Base-by-base conservation (phyloP, 1,284 basidiomycete species). In the Heliocybe sulcata region DNA sequence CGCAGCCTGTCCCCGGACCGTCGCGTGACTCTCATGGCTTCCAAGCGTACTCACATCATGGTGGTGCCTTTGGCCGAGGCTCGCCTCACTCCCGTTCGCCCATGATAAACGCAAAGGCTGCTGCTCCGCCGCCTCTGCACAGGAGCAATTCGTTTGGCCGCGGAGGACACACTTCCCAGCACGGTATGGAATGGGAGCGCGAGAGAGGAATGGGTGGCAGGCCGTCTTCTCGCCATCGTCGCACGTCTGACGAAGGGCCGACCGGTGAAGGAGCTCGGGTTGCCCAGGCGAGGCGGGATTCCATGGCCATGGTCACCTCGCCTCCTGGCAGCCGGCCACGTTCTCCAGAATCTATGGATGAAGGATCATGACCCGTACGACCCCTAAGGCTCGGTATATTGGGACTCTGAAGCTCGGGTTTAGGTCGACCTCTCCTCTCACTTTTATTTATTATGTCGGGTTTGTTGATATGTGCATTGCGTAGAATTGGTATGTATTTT, bases 261-360 rank as follows among this genome's bases (percentile, higher is more conserved):
- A 25, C 10, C 20, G 38, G 38, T 42, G 38, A 49, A 49, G 47
- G 6, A 49, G 11, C 22, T 8, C 47, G 25, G 12, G 12, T 22
- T 6, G 12, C 47, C 47, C 47, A 12, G 12, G 47, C 47, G 47
- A 12, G 25, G 23, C n/a, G 22, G 25, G 8, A n/a, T 16, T 16
- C 12, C 12, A 26, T 25, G 3, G 10, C 47, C 10, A 49, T 49
- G 22, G n/a, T 26, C 6, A 49, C 25, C 8, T 35, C 51, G 16
- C 51, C 27, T 16, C 27, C 51, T 23, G 20, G 19, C 29, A 35
- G 27, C 22, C 51, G 51, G 6, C 51, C 27, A 3, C 10, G 51
- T 3, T 52, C 51, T 29, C 27, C 29, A 14, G 20, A 23, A 16
- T 16, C 51, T 33, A 52, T 52, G 51, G 51, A 52, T 52, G 33